Evolutionary conservation across 2,329 filamentous ascomycete species (phyloP), one percentile per base, ranked within the genome.

Genomic region (Penicillium italicum): DNA sequence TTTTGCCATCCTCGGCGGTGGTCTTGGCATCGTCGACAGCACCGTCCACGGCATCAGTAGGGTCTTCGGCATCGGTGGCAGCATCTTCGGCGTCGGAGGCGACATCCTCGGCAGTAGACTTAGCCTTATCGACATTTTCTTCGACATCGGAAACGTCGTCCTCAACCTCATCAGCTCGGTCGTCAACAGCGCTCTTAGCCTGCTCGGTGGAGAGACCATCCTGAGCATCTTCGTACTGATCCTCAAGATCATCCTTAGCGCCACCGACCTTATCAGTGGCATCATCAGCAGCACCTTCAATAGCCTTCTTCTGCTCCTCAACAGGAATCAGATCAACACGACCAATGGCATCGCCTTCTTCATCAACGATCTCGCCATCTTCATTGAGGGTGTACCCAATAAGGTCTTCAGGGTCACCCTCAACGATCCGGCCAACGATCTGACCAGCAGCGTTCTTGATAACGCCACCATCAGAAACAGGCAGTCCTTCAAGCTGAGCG

Each of bases 401-500:
- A 7, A 76, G 64, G 42, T 76, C 74, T 56, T 71, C 67, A 0
- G 74, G 69, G 20, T 76, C 72, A 28, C 74, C 75, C 55, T 76
- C 74, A n/a, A 72, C 69, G 36, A 77, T 68, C 28, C 69, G 66
- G 26, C 74, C 75, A 5, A 76, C 59, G 26, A 66, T 61, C 36
- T 76, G 69, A 30, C 74, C 75, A 46, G 72, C 67, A 22, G 71
- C 62, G 40, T 83, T 78, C 61, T 78, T 72, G 61, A 85, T 77
- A 31, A 77, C 69, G 33, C 82, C 83, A 26, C 82, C 81, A 48
- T 81, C 78, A 41, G 81, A 73, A 26, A 84, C 80, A 43, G 72
- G 66, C 4, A 74, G 61, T 10, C 72, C 74, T 16, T 72, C 67
- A 12, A 76, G 66, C 44, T 72, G 67, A 16, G 68, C 64, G 10